Evolutionary conservation across 2,329 filamentous ascomycete species (phyloP).

Genomic region (Macrophomina pseudophaseolina): DNA sequence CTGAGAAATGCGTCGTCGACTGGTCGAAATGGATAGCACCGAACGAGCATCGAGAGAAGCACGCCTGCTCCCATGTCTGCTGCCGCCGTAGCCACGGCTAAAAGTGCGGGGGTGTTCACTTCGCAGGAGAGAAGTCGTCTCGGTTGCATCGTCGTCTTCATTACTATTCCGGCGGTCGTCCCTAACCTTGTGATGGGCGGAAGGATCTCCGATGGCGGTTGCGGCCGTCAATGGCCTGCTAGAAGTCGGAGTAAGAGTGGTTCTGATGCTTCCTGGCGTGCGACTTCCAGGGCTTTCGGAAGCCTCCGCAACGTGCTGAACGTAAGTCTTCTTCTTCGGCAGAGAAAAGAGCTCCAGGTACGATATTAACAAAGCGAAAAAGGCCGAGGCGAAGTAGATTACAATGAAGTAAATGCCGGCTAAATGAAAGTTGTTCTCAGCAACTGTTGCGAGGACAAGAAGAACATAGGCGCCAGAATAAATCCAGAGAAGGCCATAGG

Average conservation of each 20-base stretch:
- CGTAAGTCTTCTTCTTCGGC: constrained; percentile 70
- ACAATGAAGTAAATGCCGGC: constrained; percentile 80
- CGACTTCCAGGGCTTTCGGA: constrained; percentile 29
- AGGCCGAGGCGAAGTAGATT: constrained; percentile 77
- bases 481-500: constrained; percentile 83
- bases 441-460: constrained; percentile 73
- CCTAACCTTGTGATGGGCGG: constrained; percentile 22
- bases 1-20: not conserved
- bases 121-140: constrained; percentile 63
- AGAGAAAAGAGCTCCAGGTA: constrained; percentile 82
- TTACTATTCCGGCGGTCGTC: constrained; percentile 21
- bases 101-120: constrained; percentile 58
- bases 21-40: constrained; percentile 20
- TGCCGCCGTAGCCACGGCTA: constrained; percentile 36
- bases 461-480: constrained; percentile 75
- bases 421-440: constrained; percentile 75
- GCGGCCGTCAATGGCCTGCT: constrained; percentile 38
- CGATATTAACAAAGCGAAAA: constrained; percentile 74
- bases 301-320: constrained; percentile 54
- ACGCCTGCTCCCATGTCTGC: constrained; percentile 51
- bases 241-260: constrained; percentile 40
- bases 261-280: constrained; percentile 26
- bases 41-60: constrained; percentile 43
- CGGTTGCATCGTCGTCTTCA: constrained; percentile 52
- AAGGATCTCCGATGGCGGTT: constrained; percentile 40